phyloP scores from a whole-genome alignment of 495 filamentous ascomycete genomes.

The Xylaria venustula region DNA sequence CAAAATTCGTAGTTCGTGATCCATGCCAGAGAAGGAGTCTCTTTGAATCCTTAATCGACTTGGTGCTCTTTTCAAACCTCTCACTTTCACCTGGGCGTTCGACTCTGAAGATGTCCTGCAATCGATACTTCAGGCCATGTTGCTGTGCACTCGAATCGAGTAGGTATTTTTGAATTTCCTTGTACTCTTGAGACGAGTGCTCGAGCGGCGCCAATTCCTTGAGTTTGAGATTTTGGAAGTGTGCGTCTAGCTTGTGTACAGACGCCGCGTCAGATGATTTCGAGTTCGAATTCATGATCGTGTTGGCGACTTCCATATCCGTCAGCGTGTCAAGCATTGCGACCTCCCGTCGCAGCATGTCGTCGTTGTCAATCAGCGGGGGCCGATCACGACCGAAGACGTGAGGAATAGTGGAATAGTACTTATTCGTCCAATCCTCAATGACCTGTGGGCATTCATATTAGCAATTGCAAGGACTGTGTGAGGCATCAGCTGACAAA shows the following conservation, averaged over 20 bases:
- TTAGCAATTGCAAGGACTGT: no score
- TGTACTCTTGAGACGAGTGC: slow-evolving; percentile 54
- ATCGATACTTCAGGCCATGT: slow-evolving; percentile 51
- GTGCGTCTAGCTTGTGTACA: slow-evolving; percentile 59
- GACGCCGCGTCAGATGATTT: slow-evolving; percentile 37
- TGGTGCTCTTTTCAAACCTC: slow-evolving; percentile 54
- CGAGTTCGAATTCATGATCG: slow-evolving; percentile 58
- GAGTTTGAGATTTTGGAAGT: slow-evolving; percentile 59
- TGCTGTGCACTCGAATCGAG: slow-evolving; percentile 54
- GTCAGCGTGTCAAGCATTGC: slow-evolving; percentile 62
- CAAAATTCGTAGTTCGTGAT: slow-evolving; percentile 64
- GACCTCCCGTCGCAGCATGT: slow-evolving; percentile 60
- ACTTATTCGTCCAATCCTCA: slow-evolving; percentile 58
- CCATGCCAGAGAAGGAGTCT: slow-evolving; percentile 72
- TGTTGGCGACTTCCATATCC: slow-evolving; percentile 68
- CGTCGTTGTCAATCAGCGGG: slow-evolving; percentile 49
- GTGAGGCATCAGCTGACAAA: no score
- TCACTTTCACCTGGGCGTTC: slow-evolving; percentile 62
- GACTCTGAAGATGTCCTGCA: slow-evolving; percentile 70
- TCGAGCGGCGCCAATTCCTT: slow-evolving; percentile 62
- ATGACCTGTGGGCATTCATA: slow-evolving; percentile 27
- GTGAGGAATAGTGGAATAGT: slow-evolving; percentile 70
- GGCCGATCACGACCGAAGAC: slow-evolving; percentile 66
- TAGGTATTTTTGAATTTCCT: slow-evolving; percentile 59
- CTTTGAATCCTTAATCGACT: slow-evolving; percentile 33